These are phyloP conservation scores for Penicillium argentinense DNA, from an alignment of 495 filamentous ascomycete species.

Conservation along the genomic window DNA sequence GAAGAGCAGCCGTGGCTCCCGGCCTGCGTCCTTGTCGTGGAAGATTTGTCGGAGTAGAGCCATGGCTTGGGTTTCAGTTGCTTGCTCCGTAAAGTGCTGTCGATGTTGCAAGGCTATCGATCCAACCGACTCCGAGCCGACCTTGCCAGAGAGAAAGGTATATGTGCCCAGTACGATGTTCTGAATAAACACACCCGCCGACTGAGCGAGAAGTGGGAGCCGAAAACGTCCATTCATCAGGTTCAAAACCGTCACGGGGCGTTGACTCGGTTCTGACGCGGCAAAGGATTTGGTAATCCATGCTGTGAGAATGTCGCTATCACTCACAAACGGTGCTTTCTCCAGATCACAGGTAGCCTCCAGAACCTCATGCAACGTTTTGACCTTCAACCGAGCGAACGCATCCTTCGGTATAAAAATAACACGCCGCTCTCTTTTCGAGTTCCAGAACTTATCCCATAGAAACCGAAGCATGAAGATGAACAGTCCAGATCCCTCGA, in stretches of 20 bases:
- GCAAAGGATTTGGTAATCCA: conserved; percentile 11
- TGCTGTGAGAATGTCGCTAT: conserved; percentile 16
- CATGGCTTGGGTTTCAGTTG: conserved; percentile 8
- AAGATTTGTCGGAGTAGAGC: conserved; percentile 7
- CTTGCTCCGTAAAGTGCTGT: conserved; percentile 10
- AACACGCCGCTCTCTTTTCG: conserved; percentile 3
- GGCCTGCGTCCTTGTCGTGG: conserved; percentile 8
- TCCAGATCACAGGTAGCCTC: not conserved
- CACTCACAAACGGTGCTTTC: conserved; percentile 9
- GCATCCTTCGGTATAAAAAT: conserved; percentile 9
- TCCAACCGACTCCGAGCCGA: conserved; percentile 3
- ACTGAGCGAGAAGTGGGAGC: conserved; percentile 9
- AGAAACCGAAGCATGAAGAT: conserved; percentile 11
- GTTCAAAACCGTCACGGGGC: conserved; percentile 15
- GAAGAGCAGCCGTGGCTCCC: conserved; percentile 9
- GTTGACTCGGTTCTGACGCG: conserved; percentile 4
- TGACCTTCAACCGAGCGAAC: not conserved
- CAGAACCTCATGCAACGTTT: conserved; percentile 1
- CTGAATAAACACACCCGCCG: conserved; percentile 13
- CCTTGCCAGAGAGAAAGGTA: conserved; percentile 11
- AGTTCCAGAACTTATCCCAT: conserved; percentile 14
- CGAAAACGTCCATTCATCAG: conserved; percentile 11
- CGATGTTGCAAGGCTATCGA: conserved; percentile 17
- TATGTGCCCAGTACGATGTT: conserved; percentile 21
- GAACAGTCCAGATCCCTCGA: conserved; percentile 2